A percentile compares a stretch with the other conserved stretches of the same genome.
Evolutionary conservation across 495 filamentous ascomycete species (phyloP).

Genomic region (Sabuloglossum arenarium): DNA sequence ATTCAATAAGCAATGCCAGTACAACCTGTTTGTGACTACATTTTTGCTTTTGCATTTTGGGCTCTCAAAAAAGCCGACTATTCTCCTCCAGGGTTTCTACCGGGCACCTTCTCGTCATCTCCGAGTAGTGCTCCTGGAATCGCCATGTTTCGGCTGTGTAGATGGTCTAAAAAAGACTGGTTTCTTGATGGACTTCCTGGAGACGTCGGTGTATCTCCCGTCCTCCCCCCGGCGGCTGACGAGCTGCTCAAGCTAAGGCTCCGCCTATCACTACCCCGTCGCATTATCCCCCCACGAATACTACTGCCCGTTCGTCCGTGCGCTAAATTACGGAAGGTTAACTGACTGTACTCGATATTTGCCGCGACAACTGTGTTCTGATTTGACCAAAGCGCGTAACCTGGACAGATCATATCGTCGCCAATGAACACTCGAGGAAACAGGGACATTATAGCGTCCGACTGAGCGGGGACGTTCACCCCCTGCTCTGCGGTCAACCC

Average conservation of each 20-base stretch:
- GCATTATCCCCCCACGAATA: too few relatives aligned
- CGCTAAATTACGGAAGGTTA: not conserved
- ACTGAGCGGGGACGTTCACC: too few relatives aligned
- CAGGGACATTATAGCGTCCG: too few relatives aligned
- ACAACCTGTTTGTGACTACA: not conserved
- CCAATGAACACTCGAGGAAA: conserved; percentile 4
- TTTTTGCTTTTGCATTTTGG: not conserved
- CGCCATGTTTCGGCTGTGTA: not conserved
- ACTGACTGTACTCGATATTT: conserved; percentile 5
- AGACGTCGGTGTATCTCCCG: too few relatives aligned
- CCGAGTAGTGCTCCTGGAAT: not conserved
- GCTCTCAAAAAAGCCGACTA: not conserved
- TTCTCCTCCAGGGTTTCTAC: not conserved
- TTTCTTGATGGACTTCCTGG: not conserved
- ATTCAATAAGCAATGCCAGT: not conserved
- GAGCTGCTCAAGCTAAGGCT: too few relatives aligned
- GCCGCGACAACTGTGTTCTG: conserved; percentile 5
- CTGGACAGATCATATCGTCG: conserved; percentile 2
- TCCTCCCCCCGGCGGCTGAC: too few relatives aligned
- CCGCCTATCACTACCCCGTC: too few relatives aligned
- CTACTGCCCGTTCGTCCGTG: too few relatives aligned
- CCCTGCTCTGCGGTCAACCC: too few relatives aligned
- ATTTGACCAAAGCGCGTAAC: conserved; percentile 6
- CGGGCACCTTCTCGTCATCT: not conserved
- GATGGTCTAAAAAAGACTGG: not conserved